phyloP scores from a whole-genome alignment of 352 stramenopile species.

The Phytophthora sansomeana region DNA sequence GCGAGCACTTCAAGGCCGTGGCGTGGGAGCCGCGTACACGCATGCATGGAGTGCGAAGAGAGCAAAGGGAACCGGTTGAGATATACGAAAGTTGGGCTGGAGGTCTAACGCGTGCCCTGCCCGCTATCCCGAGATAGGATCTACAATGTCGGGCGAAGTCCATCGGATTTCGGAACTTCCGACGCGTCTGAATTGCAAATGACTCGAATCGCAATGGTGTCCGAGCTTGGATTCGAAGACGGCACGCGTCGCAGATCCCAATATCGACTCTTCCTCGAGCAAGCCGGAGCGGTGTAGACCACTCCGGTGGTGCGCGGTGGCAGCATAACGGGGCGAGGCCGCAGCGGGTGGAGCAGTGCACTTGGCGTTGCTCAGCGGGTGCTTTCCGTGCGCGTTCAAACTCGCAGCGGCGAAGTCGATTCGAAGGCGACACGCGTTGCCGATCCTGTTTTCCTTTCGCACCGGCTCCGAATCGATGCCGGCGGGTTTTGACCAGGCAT shows the following conservation, averaged over 20 bases:
- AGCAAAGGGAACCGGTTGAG: conserved; percentile 5
- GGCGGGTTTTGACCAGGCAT: too few relatives aligned
- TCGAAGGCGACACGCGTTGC: not conserved
- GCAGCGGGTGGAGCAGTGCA: not conserved
- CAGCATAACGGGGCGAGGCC: conserved; percentile 2
- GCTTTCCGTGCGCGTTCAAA: not conserved
- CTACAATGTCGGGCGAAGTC: not conserved
- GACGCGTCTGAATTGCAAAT: conserved; percentile 20
- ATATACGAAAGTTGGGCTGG: conserved; percentile 20
- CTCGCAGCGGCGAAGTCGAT: not conserved
- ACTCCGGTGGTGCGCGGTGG: not conserved
- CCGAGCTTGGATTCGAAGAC: conserved; percentile 14
- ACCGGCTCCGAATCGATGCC: not conserved
- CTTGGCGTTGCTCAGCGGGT: not conserved
- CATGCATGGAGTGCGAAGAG: conserved; percentile 12
- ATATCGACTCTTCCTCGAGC: not conserved
- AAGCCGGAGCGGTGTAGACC: not conserved
- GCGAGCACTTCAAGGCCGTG: conserved; percentile 5
- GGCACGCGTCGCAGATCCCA: conserved; percentile 21
- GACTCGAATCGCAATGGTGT: conserved; percentile 16
- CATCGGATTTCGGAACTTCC: not conserved
- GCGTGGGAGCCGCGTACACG: not conserved
- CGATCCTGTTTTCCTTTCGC: not conserved
- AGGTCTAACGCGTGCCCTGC: conserved; percentile 5
- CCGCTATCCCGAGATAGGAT: conserved; percentile 30